Evolutionary conservation across 176 grass and related monocot genomes (phyloP), one percentile per base, ranked within the genome.

Genomic region (Hordeum vulgare): DNA sequence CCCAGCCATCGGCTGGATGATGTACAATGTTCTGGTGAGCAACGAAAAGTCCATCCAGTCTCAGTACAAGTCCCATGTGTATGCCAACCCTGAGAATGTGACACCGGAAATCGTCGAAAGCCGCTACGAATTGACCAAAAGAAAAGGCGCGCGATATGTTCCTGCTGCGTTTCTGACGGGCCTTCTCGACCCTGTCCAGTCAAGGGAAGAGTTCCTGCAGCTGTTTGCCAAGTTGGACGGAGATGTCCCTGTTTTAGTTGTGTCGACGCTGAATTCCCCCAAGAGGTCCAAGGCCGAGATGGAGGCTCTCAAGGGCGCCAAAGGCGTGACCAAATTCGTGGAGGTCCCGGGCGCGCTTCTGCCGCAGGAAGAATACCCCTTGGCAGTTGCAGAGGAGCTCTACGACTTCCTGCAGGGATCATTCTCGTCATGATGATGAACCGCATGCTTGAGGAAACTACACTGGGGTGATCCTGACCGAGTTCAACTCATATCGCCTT

Each of bases 41-140:
- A 99, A 99, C 20, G 87, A 99, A 75, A 96, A 96, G 85, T 90
- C 93, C 20, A 99, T 99, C 47, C 68, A 94, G 85, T 99, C 97
- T 3, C 97, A 99, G 68, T 99, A 96, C 85, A 94, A 90, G 44
- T 99, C 97, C 56, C 93, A 99, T 53, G 97, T 99, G n/a, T 99
- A 96, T 6, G 90, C 93, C 63, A 90, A 96, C 76, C 88, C 96
- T 31, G 86, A 94, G 66, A 94, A 96, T 45, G 91, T 99, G 39
- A 99, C 91, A 0, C 89, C 89, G 15, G 70, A 86, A 76, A 92
- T 99, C 9, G 28, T 99, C 4, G 87, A 96, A 75, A 99, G 85
- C 78, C 86, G 91, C 53, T 99, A 96, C 14, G 81, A 89, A 56
- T 49, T 99, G 76, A 99, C 96, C 63, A 94, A 91, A 78, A 85